Conservation (phyloP, 441 rosid genomes). For the Geranium incanum region DNA sequence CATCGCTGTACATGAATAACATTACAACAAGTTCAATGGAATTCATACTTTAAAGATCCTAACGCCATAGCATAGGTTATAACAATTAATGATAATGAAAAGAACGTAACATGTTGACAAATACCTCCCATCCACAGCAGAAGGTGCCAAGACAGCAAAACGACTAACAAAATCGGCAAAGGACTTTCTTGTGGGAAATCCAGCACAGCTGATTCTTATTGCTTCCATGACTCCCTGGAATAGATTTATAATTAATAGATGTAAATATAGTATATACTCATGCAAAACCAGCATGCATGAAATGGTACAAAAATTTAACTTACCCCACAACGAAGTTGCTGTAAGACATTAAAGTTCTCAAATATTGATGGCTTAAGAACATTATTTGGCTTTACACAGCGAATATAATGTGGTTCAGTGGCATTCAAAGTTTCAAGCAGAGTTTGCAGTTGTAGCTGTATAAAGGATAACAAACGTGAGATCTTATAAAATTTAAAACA, state of each 20-base stretch:
- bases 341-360: constrained; percentile 72
- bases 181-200: constrained; percentile 81
- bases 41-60: constrained; percentile 11
- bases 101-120: constrained; percentile 11
- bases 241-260: constrained; percentile 16
- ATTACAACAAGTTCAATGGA: constrained; percentile 12
- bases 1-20: constrained; percentile 42
- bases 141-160: constrained; percentile 61
- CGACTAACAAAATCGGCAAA: constrained; percentile 67
- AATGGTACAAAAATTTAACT: constrained; percentile 33
- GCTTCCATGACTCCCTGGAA: constrained; percentile 97
- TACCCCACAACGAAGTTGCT: constrained; percentile 96
- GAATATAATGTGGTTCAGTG: constrained; percentile 89
- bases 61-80: constrained; percentile 14
- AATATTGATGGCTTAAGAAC: constrained; percentile 76
- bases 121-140: constrained; percentile 51
- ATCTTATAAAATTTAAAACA: constrained; percentile 11
- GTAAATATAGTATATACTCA: constrained; percentile 6
- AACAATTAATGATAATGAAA: constrained; percentile 12
- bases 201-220: constrained; percentile 96
- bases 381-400: constrained; percentile 93
- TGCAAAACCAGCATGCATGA: constrained; percentile 17
- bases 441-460: constrained; percentile 93
- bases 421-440: constrained; percentile 86
- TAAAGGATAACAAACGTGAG: constrained; percentile 17